These are phyloP conservation scores for Colletotrichum limetticola DNA, from an alignment of 2,329 filamentous ascomycete species.

Conservation along the genomic window DNA sequence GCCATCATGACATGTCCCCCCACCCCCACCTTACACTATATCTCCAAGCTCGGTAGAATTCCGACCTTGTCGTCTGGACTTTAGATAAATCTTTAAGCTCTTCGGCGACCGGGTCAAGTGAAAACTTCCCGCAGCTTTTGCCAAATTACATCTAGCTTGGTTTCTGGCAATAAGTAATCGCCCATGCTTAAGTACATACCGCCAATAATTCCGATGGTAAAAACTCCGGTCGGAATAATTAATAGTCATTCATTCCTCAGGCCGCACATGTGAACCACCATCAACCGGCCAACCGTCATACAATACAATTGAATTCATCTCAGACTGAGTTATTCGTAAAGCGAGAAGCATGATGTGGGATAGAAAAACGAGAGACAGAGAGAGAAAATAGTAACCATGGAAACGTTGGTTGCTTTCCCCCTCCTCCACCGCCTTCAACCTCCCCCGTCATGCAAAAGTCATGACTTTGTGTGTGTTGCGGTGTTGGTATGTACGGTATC, in stretches of 20 bases:
- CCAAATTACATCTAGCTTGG: not conserved
- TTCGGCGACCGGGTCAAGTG: not conserved
- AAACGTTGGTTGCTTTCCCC: constrained; percentile 2
- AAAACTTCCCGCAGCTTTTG: not conserved
- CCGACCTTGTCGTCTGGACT: not conserved
- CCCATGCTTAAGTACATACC: no score
- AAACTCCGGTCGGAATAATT: not conserved
- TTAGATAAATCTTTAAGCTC: not conserved
- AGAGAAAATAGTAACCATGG: not conserved
- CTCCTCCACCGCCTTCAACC: not conserved
- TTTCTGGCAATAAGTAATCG: not conserved
- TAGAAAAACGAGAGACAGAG: constrained; percentile 12
- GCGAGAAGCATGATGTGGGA: not conserved
- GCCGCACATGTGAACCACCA: not conserved
- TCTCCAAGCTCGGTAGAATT: not conserved
- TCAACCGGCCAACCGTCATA: constrained; percentile 17
- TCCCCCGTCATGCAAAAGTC: constrained; percentile 21
- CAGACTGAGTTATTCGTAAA: constrained; percentile 26
- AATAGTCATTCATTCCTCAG: not conserved
- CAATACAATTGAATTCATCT: constrained; percentile 32
- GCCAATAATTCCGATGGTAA: no score
- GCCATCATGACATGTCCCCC: not conserved
- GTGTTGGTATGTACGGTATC: constrained; percentile 30
- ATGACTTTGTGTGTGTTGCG: constrained; percentile 9
- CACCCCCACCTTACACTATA: not conserved